A percentile compares a stretch with the other conserved stretches of the same genome.
These are phyloP conservation scores for Erysiphe pulchra DNA, from an alignment of 2,329 filamentous ascomycete species.

Conservation along the genomic window DNA sequence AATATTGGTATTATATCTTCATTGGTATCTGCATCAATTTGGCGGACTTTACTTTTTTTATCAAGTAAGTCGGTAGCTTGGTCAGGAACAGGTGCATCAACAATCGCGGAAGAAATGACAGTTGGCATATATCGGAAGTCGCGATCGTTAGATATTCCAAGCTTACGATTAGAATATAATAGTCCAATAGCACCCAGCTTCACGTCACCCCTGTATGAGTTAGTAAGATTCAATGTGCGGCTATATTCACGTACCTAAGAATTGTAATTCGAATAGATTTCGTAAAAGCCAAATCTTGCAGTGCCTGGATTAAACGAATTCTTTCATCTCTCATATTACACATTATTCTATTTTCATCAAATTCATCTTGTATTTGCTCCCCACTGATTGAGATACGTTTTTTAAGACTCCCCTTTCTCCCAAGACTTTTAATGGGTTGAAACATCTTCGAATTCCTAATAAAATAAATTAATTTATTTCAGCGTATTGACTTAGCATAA, in stretches of 20 bases:
- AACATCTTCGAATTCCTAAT: constrained; percentile 31
- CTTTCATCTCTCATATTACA: constrained; percentile 84
- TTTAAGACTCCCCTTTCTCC: constrained; percentile 56
- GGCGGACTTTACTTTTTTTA: constrained; percentile 63
- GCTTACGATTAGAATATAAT: constrained; percentile 78
- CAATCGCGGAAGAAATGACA: constrained; percentile 79
- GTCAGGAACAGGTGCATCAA: constrained; percentile 70
- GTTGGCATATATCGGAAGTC: constrained; percentile 97
- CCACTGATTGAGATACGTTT: constrained; percentile 22
- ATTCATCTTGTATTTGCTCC: constrained; percentile 71
- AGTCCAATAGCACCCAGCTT: constrained; percentile 81
- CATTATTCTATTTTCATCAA: constrained; percentile 94
- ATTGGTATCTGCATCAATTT: constrained; percentile 53
- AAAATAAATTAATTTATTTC: too few species aligned
- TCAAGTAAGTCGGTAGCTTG: constrained; percentile 79
- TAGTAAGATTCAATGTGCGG: constrained; percentile 2
- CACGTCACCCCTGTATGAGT: constrained; percentile 50
- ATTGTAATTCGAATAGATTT: constrained; percentile 84
- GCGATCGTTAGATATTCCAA: constrained; percentile 57
- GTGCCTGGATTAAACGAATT: constrained; percentile 61
- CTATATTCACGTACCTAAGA: constrained; percentile 27
- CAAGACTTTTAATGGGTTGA: constrained; percentile 72
- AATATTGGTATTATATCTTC: constrained; percentile 95
- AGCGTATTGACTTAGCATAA: background rate
- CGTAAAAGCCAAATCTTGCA: constrained; percentile 80